Evolutionary conservation across 2,329 filamentous ascomycete genomes (phyloP), one percentile per base, ranked within the genome.

Genomic region (Colletotrichum limetticola): DNA sequence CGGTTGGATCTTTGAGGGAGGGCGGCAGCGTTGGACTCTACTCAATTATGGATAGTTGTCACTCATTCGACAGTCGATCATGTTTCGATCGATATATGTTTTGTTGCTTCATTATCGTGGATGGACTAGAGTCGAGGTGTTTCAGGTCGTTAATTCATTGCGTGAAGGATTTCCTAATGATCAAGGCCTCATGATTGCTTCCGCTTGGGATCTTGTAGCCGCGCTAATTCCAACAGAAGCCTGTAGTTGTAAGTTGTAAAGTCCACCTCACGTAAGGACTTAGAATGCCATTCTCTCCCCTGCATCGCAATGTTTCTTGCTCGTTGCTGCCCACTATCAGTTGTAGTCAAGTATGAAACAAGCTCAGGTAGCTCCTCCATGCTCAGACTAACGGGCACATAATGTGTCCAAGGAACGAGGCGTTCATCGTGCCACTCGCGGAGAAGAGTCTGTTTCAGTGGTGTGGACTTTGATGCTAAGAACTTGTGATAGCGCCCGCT

Each of bases 241-340:
- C 91, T 83, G 76, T 92, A 92, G 32, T 89, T 83, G 82, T 91
- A 92, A 2, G 89, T 83, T 32, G 87, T 84, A 76, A 91, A 86
- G 77, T 93, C 91, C 49, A 88, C 85, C 57, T 89, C 88, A 55
- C 91, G 78, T 42, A 93, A 76, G 12, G 86, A 87, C 75, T 83
- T 86, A 0, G 76, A 77, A 59, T 86, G 86, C 91, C 91, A 93
- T 9, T 85, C 83, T 9, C 83, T 82, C 0, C 91, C 90, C 8
- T 81, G 78, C 61, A 87, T 83, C 1, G 90, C 91, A 72, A 93
- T 87, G 32, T 83, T 79, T 32, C 80, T 79, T 0, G 88, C 90
- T 69, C 83, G 81, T 26, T 72, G 72, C 75, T 86, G 84, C 0
- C 91, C 91, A 5, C 82, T 78, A 4, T 81, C 78, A 0, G 84